Evolutionary conservation across 140 eudicot genomes (phyloP).

Genomic region (Senecio squalidus): DNA sequence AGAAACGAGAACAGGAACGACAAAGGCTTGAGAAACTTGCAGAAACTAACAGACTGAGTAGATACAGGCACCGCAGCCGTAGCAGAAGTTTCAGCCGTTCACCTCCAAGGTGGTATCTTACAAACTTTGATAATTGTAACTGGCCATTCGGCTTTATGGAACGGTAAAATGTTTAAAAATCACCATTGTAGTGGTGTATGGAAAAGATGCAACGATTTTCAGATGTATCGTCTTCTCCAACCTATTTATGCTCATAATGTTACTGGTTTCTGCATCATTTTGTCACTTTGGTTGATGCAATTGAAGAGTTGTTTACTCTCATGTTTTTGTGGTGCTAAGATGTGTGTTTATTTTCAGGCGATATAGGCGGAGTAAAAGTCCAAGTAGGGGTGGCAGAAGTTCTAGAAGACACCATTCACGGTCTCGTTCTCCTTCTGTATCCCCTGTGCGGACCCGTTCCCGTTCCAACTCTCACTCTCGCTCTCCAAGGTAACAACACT

Average conservation of each 20-base stretch:
- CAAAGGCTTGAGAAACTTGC: constrained; percentile 92
- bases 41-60: constrained; percentile 66
- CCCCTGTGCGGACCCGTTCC: constrained; percentile 31
- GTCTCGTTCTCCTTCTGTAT: constrained; percentile 49
- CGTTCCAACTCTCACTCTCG: constrained; percentile 59
- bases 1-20: constrained; percentile 88
- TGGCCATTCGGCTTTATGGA: too few relatives aligned
- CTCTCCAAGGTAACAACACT: constrained; percentile 57
- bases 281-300: not conserved
- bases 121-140: not conserved
- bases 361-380: constrained; percentile 74
- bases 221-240: not conserved
- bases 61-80: constrained; percentile 66
- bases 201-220: not conserved
- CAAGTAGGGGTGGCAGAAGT: constrained; percentile 65
- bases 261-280: too few relatives aligned
- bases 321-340: not conserved
- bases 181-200: too few relatives aligned
- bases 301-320: not conserved
- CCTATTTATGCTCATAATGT: not conserved
- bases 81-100: constrained; percentile 90
- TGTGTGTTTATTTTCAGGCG: constrained; percentile 38
- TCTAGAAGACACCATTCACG: constrained; percentile 57
- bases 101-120: constrained; percentile 71
- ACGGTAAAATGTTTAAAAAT: too few relatives aligned